These are phyloP conservation scores for Magnusiomyces suaveolens DNA, from an alignment of 1,139 yeast genomes.

Conservation along the genomic window DNA sequence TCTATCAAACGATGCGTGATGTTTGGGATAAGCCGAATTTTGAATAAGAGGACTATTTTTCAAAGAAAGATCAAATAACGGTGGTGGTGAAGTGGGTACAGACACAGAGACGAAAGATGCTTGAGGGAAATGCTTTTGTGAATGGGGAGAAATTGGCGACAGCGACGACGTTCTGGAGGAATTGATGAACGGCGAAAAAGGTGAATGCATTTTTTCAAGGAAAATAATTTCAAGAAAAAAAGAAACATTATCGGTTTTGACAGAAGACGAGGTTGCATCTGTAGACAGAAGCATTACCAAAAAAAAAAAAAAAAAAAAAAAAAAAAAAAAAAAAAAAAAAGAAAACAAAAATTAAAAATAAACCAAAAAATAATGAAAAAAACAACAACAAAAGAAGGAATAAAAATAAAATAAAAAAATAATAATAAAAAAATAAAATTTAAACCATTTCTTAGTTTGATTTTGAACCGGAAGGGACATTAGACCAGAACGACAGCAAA, in stretches of 20 bases:
- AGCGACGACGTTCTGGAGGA: not conserved
- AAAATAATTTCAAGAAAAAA: not conserved
- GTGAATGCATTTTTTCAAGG: not conserved
- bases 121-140: not conserved
- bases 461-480: too few relatives aligned
- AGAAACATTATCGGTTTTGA: not conserved
- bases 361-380: too few relatives aligned
- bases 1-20: too few relatives aligned
- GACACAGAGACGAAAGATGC: not conserved
- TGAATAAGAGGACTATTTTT: not conserved
- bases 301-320: too few relatives aligned
- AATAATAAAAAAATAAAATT: too few relatives aligned
- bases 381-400: too few relatives aligned
- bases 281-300: not conserved
- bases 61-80: not conserved
- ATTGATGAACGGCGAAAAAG: not conserved
- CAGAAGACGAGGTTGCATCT: not conserved
- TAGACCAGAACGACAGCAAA: too few relatives aligned
- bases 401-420: too few relatives aligned
- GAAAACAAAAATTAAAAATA: too few relatives aligned
- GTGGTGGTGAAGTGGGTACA: slow-evolving; percentile 1
- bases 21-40: not conserved
- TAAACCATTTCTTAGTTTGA: too few relatives aligned
- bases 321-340: too few relatives aligned
- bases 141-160: not conserved